Conservation (phyloP, 108 stramenopile species). For the Fragilaria radians region DNA sequence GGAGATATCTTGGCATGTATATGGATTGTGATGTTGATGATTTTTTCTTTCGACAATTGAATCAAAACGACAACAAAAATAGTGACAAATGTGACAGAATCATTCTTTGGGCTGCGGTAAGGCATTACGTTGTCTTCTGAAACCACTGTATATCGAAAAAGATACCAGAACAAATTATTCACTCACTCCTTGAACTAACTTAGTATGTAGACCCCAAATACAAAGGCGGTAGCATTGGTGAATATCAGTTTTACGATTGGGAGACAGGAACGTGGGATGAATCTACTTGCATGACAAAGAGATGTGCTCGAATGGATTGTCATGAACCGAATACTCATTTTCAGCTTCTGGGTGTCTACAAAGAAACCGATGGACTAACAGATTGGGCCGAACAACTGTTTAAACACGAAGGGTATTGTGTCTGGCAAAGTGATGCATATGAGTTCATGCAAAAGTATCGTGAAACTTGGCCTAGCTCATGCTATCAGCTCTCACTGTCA, state of each 20-base stretch:
- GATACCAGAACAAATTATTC: too few species aligned
- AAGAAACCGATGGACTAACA: conserved; percentile 27
- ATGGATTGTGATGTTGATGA: conserved; percentile 25
- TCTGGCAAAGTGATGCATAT: conserved; percentile 30
- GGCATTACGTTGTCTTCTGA: too few species aligned
- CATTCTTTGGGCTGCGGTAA: conserved; percentile 27
- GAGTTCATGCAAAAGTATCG: conserved; percentile 24
- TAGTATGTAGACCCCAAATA: conserved; percentile 21
- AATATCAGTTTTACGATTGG: conserved; percentile 31
- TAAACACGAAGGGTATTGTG: conserved; percentile 36
- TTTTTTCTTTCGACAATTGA: too few species aligned
- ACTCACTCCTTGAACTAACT: too few species aligned
- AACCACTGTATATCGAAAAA: too few species aligned
- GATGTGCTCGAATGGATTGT: conserved; percentile 30
- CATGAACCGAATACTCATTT: conserved; percentile 26
- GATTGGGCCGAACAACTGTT: conserved; percentile 34
- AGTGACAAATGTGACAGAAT: conserved; percentile 14
- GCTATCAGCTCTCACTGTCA: conserved; percentile 9
- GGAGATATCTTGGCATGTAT: conserved; percentile 32
- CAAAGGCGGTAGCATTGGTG: conserved; percentile 26
- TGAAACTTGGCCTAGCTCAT: conserved; percentile 20
- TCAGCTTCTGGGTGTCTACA: conserved; percentile 27
- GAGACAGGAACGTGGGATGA: conserved; percentile 16
- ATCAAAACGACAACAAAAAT: too few species aligned
- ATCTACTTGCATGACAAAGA: conserved; percentile 10